Percentiles rank a stretch among this genome's conserved stretches.
Conservation (phyloP, 169 alveolate species). For the Plasmodium coatneyi region DNA sequence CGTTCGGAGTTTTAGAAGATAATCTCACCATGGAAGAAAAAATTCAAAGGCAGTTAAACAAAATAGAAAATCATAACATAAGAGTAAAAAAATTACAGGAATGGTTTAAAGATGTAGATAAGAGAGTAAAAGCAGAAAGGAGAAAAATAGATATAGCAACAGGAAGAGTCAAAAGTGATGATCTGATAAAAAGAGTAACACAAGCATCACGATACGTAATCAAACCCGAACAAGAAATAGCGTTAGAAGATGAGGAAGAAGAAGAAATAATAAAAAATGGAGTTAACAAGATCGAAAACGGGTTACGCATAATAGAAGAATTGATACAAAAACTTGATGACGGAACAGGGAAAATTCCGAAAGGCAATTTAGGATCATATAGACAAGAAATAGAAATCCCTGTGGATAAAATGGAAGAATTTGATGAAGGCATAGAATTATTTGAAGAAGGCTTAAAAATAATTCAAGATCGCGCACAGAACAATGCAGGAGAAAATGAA, state of each 20-base stretch:
- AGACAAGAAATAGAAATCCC: slow-evolving; percentile 25
- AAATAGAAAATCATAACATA: slow-evolving; percentile 15
- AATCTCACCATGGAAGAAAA: neutral
- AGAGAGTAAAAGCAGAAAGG: neutral
- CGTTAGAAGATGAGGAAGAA: slow-evolving; percentile 4
- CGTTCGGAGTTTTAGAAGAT: neutral
- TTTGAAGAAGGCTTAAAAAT: slow-evolving; percentile 39
- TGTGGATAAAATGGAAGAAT: slow-evolving; percentile 10
- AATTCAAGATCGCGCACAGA: slow-evolving; percentile 8
- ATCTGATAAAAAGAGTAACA: neutral
- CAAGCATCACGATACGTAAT: neutral
- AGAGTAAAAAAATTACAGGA: neutral
- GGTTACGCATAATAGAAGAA: slow-evolving; percentile 20
- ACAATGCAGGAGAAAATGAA: neutral
- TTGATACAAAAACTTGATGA: slow-evolving; percentile 12
- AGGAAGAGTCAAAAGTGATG: neutral
- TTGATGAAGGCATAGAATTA: slow-evolving; percentile 35
- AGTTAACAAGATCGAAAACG: slow-evolving; percentile 14
- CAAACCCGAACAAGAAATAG: neutral
- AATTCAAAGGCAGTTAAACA: neutral
- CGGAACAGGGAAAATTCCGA: slow-evolving; percentile 5
- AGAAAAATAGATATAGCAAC: neutral
- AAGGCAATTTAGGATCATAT: slow-evolving; percentile 32
- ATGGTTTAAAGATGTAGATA: slow-evolving; percentile 30
- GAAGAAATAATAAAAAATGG: slow-evolving; percentile 26